Evolutionary conservation across 441 rosid species (phyloP), one percentile per base, ranked within the genome.

Genomic region (Biscutella laevigata): DNA sequence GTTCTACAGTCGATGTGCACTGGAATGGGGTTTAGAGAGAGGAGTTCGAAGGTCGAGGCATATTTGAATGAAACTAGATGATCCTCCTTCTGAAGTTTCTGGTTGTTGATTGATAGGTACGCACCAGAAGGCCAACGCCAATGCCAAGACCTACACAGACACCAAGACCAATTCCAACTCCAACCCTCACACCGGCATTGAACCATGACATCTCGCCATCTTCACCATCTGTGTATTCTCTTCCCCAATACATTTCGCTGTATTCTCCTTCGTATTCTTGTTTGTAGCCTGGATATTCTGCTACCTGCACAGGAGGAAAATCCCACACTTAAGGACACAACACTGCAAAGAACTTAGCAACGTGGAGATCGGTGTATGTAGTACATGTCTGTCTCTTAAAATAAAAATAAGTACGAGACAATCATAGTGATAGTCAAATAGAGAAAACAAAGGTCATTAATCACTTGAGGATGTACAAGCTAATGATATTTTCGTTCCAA

Each of bases 171-270:
- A 81, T 78, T 21, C 88, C 88, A 3, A 81, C 88, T 5, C 84
- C 87, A 50, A 81, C 87, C 47, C 87, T 72, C 6, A 81, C 82
- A 43, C 87, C 87, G 0, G 84, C 88, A 44, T 78, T 81, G 58
- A 81, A 81, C 88, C 84, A 78, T 0, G 79, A 69, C 53, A 81
- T 77, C 41, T 81, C 88, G 0, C 84, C 88, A 61, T 78, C 81
- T 72, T 81, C 84, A 7, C 77, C 74, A 17, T 76, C 82, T 20
- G 66, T 22, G 38, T 66, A 73, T 44, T 75, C 75, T 39, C 72
- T 28, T 45, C 69, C 49, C 22, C 50, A 15, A 48, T 66, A 67
- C 47, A 55, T 32, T 39, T 64, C 53, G 7, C 36, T 35, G 47
- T 70, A 68, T 29, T 70, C 76, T 51, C 66, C 74, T 33, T 76